phyloP scores from a whole-genome alignment of 179 eudicot species.

The Corrigiola litoralis region DNA sequence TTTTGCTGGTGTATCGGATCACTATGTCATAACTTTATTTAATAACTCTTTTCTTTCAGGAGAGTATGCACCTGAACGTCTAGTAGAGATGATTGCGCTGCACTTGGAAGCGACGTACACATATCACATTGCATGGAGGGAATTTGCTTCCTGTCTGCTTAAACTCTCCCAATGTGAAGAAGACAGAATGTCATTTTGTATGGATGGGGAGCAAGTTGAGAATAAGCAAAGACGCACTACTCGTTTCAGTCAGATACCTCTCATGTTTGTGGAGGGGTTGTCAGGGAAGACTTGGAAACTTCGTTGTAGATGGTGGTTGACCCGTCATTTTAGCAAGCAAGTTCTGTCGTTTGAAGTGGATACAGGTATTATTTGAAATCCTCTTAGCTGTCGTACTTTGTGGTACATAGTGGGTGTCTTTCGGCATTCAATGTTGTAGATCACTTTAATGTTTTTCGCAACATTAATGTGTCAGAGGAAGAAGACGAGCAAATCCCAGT shows the following conservation, averaged over 20 bases:
- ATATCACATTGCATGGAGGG: slow-evolving; percentile 53
- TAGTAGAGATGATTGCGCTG: slow-evolving; percentile 69
- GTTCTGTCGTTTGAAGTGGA: slow-evolving; percentile 50
- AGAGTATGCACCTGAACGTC: slow-evolving; percentile 47
- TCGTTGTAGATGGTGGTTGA: slow-evolving; percentile 83
- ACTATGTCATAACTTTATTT: not conserved
- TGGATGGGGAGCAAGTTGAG: slow-evolving; percentile 25
- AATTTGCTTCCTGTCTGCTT: slow-evolving; percentile 58
- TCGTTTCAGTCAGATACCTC: slow-evolving; percentile 33
- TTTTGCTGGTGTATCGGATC: not conserved
- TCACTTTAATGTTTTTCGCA: too few relatives aligned
- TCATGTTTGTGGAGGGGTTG: slow-evolving; percentile 35
- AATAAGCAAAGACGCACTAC: slow-evolving; percentile 9
- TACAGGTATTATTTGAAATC: slow-evolving; percentile 42
- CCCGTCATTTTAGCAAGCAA: slow-evolving; percentile 53
- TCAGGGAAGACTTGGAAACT: slow-evolving; percentile 58
- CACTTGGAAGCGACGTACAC: slow-evolving; percentile 71
- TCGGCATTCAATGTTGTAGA: too few relatives aligned
- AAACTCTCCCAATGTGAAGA: slow-evolving; percentile 52
- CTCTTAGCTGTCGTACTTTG: not conserved
- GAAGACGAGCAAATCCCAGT: too few relatives aligned
- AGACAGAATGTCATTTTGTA: slow-evolving; percentile 58
- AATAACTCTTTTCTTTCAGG: slow-evolving; percentile 34
- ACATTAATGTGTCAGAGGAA: too few relatives aligned
- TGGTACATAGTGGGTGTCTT: too few relatives aligned